A percentile compares a stretch with the other conserved stretches of the same genome.
Conservation (phyloP, 352 stramenopile genomes). For the Chrysophaeum taylorii region DNA sequence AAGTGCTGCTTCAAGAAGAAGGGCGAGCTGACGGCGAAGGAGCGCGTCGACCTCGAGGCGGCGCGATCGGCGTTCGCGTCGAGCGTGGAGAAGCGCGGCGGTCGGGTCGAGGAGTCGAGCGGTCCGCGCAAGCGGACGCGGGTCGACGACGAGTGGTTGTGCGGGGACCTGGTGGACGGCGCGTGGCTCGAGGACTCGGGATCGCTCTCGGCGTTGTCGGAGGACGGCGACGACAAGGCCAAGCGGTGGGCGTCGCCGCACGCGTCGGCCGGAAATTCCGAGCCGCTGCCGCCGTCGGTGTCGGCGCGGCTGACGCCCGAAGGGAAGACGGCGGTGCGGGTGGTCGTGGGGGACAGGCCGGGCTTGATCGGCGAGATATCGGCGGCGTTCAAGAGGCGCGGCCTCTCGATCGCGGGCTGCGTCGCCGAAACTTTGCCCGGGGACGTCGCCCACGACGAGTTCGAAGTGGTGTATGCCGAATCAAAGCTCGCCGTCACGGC, state of each 20-base stretch:
- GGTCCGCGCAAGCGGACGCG: neutral
- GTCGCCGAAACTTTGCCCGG: neutral
- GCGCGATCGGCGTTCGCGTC: neutral
- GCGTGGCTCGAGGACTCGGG: neutral
- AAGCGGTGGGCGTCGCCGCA: too few species aligned
- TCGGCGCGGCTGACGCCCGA: neutral
- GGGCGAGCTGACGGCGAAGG: neutral
- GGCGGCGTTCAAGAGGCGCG: neutral
- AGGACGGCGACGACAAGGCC: neutral
- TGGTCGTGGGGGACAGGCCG: neutral
- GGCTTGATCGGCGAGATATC: neutral
- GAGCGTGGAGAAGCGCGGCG: neutral
- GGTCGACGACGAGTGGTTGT: neutral
- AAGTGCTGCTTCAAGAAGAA: slow-evolving; percentile 14
- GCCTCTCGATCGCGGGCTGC: neutral
- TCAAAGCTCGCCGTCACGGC: neutral
- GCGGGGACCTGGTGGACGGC: neutral
- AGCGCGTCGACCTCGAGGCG: neutral
- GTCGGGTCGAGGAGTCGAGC: neutral
- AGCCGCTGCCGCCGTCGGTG: neutral
- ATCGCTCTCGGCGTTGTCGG: neutral
- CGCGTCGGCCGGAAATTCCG: too few species aligned
- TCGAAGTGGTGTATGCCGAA: neutral
- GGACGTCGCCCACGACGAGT: slow-evolving; percentile 7
- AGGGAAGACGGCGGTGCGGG: neutral